Conservation (phyloP, 2,329 filamentous ascomycete species). For the Aureobasidium sp. region DNA sequence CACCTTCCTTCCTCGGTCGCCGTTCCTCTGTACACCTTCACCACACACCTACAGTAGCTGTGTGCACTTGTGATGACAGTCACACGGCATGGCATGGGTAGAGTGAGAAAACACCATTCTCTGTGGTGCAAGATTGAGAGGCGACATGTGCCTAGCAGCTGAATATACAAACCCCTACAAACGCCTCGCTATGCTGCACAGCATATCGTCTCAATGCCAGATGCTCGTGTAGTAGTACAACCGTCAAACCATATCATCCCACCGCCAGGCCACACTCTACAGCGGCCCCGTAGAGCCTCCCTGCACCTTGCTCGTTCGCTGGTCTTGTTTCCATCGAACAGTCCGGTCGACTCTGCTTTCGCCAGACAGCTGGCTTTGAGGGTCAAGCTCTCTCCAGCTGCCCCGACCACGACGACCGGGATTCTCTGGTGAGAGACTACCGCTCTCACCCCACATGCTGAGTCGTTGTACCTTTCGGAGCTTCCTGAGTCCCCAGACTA, state of each 20-base stretch:
- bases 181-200: constrained; percentile 8
- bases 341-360: constrained; percentile 20
- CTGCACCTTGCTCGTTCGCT: constrained; percentile 14
- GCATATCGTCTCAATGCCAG: neutral
- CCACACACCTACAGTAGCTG: neutral
- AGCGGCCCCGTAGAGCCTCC: constrained; percentile 3
- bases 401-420: constrained; percentile 20
- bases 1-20: neutral
- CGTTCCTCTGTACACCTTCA: neutral
- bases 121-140: neutral
- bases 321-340: constrained; percentile 20
- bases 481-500: constrained; percentile 73
- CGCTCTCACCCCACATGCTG: constrained; percentile 66
- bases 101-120: neutral
- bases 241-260: neutral
- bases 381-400: constrained; percentile 23
- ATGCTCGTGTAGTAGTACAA: constrained; percentile 7
- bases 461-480: constrained; percentile 79
- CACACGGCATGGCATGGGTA: neutral
- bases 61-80: neutral
- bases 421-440: constrained; percentile 22
- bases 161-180: neutral
- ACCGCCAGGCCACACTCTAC: neutral
- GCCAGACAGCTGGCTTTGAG: constrained; percentile 7
- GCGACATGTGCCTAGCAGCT: neutral